phyloP scores from a whole-genome alignment of 176 grass and related monocot genomes.

The Stipa capillata region DNA sequence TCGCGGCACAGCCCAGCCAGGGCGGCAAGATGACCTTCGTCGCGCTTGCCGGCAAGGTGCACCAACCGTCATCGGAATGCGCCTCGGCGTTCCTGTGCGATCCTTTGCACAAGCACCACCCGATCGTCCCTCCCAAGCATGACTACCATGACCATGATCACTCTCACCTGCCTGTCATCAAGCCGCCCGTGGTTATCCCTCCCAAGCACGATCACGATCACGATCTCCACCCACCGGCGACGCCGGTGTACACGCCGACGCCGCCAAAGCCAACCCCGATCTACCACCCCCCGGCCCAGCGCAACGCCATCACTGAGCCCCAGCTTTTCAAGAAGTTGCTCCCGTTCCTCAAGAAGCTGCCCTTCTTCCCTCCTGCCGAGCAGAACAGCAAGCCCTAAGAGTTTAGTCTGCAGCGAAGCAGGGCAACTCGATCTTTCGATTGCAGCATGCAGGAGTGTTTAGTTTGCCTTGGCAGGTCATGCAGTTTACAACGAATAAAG shows the following conservation, averaged over 20 bases:
- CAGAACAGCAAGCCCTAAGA: slow-evolving; percentile 11
- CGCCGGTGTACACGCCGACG: not conserved
- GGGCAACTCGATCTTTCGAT: not conserved
- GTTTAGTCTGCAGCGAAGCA: not conserved
- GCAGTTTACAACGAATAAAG: slow-evolving; percentile 8
- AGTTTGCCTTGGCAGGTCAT: not conserved
- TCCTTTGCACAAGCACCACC: slow-evolving; percentile 25
- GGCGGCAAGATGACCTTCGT: slow-evolving; percentile 20
- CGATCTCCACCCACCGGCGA: not conserved
- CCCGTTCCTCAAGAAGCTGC: slow-evolving; percentile 17
- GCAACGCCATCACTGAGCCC: not conserved
- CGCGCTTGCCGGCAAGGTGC: slow-evolving; percentile 26
- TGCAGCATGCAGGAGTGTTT: not conserved
- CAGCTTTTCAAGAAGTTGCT: slow-evolving; percentile 12
- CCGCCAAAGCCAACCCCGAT: not conserved
- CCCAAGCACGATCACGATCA: not conserved
- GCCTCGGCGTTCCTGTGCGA: slow-evolving; percentile 27
- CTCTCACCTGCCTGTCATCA: too few relatives aligned
- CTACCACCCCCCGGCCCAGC: slow-evolving; percentile 20
- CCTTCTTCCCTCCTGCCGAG: slow-evolving; percentile 14
- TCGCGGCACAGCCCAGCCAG: slow-evolving; percentile 7
- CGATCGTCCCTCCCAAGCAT: not conserved
- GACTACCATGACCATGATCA: not conserved
- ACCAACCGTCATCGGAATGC: slow-evolving; percentile 34
- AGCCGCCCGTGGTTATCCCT: not conserved